These are phyloP conservation scores for Phoma sp. DNA, from an alignment of 2,329 filamentous ascomycete species.

Conservation along the genomic window DNA sequence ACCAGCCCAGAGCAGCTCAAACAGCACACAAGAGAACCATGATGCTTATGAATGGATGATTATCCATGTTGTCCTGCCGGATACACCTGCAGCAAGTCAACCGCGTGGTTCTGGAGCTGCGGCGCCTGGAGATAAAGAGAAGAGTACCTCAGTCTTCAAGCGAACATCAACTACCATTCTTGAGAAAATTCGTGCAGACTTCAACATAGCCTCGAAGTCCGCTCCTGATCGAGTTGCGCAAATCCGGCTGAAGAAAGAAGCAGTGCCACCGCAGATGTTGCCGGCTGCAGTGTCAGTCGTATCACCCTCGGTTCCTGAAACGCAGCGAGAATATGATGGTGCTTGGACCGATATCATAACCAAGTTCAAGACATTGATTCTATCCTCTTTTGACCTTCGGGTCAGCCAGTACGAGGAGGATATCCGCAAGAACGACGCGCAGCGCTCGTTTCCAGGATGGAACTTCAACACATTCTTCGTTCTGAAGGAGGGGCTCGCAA, in stretches of 20 bases:
- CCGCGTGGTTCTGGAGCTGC: conserved; percentile 66
- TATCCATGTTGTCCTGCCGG: conserved; percentile 88
- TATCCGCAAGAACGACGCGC: conserved; percentile 90
- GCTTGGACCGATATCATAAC: conserved; percentile 85
- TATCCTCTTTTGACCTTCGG: conserved; percentile 87
- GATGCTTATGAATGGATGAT: conserved; percentile 97
- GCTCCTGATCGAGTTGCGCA: conserved; percentile 82
- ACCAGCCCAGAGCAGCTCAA: conserved; percentile 61
- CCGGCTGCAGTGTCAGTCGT: conserved; percentile 51
- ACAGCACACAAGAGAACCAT: conserved; percentile 82
- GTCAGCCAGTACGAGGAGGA: conserved; percentile 97
- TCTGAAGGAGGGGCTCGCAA: conserved; percentile 90
- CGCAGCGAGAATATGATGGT: conserved; percentile 77
- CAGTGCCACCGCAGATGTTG: conserved; percentile 55
- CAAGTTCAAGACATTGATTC: conserved; percentile 86
- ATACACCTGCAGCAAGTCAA: conserved; percentile 80
- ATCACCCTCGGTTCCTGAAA: conserved; percentile 60
- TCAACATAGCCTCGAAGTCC: conserved; percentile 79
- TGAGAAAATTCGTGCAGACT: conserved; percentile 89
- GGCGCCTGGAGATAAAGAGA: conserved; percentile 68
- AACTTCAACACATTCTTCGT: conserved; percentile 99
- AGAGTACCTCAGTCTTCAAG: conserved; percentile 77
- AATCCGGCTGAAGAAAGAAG: conserved; percentile 71
- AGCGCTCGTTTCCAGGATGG: conserved; percentile 89
- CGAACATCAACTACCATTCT: conserved; percentile 80